Evolutionary conservation across 805 yeast species (phyloP).

Genomic region (Candida andamanensis): DNA sequence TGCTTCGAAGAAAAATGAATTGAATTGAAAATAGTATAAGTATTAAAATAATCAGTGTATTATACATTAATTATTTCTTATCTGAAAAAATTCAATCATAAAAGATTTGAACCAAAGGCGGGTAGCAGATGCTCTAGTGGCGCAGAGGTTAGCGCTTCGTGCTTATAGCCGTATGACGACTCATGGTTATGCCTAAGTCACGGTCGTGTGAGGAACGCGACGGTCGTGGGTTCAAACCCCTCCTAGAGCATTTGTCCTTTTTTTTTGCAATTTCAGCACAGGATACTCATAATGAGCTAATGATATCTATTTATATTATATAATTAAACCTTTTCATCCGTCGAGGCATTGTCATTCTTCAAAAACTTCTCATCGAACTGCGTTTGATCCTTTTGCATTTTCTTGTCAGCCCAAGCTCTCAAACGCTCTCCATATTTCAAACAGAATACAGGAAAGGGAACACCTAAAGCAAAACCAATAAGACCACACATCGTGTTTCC

Average conservation of each 20-base stretch:
- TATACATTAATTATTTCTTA: too few species aligned
- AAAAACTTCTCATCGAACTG: conserved; percentile 9
- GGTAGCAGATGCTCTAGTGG: conserved; percentile 41
- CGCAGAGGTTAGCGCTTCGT: conserved; percentile 54
- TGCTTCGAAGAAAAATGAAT: too few species aligned
- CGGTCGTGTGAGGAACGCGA: conserved; percentile 54
- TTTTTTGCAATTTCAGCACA: too few species aligned
- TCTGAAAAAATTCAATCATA: too few species aligned
- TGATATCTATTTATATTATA: too few species aligned
- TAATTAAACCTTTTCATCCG: too few species aligned
- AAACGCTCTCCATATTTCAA: conserved; percentile 32
- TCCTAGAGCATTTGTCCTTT: conserved; percentile 45
- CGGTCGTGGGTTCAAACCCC: conserved; percentile 54
- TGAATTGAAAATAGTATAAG: too few species aligned
- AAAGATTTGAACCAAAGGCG: too few species aligned
- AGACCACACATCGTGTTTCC: conserved; percentile 36
- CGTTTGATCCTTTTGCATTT: conserved; percentile 43
- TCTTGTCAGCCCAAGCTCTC: conserved; percentile 42
- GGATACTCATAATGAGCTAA: too few species aligned
- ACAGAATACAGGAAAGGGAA: conserved; percentile 36
- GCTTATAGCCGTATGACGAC: conserved; percentile 46
- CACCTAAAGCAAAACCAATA: conserved; percentile 28
- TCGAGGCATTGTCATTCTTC: conserved; percentile 7
- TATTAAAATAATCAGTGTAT: too few species aligned
- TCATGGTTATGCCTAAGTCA: conserved; percentile 42